A percentile compares a stretch with the other conserved stretches of the same genome.
Evolutionary conservation across 1,284 basidiomycete genomes (phyloP).

Genomic region (Xerocomus cyaneibrunnescens): DNA sequence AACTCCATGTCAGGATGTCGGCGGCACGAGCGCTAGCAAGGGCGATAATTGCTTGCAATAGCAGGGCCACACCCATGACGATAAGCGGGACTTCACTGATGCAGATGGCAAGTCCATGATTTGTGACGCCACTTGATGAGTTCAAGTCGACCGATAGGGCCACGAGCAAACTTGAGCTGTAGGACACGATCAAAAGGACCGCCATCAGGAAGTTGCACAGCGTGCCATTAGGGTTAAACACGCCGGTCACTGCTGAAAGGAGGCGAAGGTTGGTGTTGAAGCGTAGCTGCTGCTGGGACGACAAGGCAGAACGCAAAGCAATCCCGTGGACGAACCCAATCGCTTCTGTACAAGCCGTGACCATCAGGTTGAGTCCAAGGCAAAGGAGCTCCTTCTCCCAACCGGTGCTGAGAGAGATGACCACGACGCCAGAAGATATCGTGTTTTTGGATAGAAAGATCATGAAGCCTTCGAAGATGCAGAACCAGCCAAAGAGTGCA

Average conservation of each 20-base stretch:
- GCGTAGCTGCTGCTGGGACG: slow-evolving; percentile 25
- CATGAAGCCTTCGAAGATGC: slow-evolving; percentile 24
- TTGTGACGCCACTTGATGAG: slow-evolving; percentile 15
- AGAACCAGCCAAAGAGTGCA: slow-evolving; percentile 20
- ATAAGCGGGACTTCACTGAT: slow-evolving; percentile 31
- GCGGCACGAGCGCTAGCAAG: slow-evolving; percentile 19
- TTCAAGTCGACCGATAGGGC: slow-evolving; percentile 19
- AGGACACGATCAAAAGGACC: slow-evolving; percentile 31
- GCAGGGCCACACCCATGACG: slow-evolving; percentile 25
- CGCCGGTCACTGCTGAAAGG: slow-evolving; percentile 20
- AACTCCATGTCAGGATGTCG: slow-evolving; percentile 33
- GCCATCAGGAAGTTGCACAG: slow-evolving; percentile 26
- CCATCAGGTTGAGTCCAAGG: slow-evolving; percentile 25
- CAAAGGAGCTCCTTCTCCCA: slow-evolving; percentile 25
- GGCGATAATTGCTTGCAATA: slow-evolving; percentile 26
- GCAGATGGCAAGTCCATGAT: slow-evolving; percentile 15
- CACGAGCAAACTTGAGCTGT: slow-evolving; percentile 28
- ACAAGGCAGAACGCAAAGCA: slow-evolving; percentile 29
- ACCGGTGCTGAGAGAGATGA: slow-evolving; percentile 16
- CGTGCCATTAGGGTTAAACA: slow-evolving; percentile 26
- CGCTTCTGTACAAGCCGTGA: slow-evolving; percentile 31
- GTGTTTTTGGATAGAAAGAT: slow-evolving; percentile 22
- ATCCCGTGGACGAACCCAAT: slow-evolving; percentile 32
- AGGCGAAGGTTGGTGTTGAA: slow-evolving; percentile 37
- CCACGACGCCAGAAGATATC: slow-evolving; percentile 24